Evolutionary conservation across 2,329 filamentous ascomycete genomes (phyloP).

Genomic region (Fusarium falciforme): DNA sequence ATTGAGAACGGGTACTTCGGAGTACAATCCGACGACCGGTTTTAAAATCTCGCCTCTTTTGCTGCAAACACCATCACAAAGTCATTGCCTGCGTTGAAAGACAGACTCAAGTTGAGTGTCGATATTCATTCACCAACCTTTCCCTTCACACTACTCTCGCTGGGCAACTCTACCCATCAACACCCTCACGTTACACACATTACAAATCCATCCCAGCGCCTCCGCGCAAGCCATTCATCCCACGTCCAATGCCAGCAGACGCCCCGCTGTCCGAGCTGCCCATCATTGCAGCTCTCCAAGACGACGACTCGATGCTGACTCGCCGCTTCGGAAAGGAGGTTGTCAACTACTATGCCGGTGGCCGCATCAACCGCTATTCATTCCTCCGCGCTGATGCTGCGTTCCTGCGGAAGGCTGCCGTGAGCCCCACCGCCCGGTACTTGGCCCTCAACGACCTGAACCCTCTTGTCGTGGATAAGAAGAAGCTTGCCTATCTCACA

Average conservation of each 20-base stretch:
- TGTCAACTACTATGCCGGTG: conserved; percentile 86
- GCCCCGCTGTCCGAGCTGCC: conserved; percentile 51
- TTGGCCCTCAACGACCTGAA: conserved; percentile 82
- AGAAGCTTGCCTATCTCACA: conserved; percentile 74
- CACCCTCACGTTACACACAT: conserved; percentile 4
- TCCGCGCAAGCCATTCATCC: conserved; percentile 3
- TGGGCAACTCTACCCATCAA: not conserved
- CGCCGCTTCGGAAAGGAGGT: conserved; percentile 83
- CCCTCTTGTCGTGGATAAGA: conserved; percentile 70
- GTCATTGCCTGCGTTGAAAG: not conserved
- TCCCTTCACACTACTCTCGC: not conserved
- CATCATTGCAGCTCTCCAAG: conserved; percentile 56
- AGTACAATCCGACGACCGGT: conserved; percentile 18
- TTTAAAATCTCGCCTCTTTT: conserved; percentile 18
- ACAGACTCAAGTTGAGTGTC: not conserved
- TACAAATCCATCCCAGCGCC: conserved; percentile 29
- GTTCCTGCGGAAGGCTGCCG: conserved; percentile 77
- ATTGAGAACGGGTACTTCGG: conserved; percentile 24
- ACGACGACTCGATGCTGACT: conserved; percentile 75
- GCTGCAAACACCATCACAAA: conserved; percentile 1
- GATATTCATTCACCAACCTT: conserved; percentile 1
- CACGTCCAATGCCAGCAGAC: conserved; percentile 45
- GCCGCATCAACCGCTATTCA: conserved; percentile 80
- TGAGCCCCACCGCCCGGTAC: conserved; percentile 75
- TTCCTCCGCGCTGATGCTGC: conserved; percentile 77